phyloP scores from a whole-genome alignment of 2,329 filamentous ascomycete genomes.

The Diplodia sapinea region DNA sequence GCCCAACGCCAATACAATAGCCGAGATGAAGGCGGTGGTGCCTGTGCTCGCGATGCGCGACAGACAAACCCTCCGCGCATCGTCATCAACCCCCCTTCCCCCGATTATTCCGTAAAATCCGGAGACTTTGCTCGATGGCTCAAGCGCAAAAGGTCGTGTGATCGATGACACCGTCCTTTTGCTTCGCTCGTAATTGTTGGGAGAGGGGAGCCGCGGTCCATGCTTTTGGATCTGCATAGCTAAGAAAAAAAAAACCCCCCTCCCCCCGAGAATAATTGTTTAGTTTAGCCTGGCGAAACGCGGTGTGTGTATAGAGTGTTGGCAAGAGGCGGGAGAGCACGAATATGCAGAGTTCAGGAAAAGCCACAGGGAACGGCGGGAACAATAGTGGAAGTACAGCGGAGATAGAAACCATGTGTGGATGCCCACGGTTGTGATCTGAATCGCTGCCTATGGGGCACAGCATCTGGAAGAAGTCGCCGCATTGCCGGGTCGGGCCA shows the following conservation, averaged over 20 bases:
- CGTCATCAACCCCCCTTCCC: background rate
- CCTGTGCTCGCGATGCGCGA: slow-evolving; percentile 12
- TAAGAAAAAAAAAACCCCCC: background rate
- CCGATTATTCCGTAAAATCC: background rate
- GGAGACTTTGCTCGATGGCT: background rate
- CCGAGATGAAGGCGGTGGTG: slow-evolving; percentile 10
- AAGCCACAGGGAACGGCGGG: background rate
- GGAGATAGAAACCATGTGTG: slow-evolving; percentile 12
- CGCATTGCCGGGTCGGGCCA: background rate
- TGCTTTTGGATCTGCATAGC: background rate
- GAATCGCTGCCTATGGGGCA: background rate
- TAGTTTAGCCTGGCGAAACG: background rate
- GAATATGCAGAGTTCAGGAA: background rate
- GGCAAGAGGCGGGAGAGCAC: background rate
- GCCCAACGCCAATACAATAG: slow-evolving; percentile 2
- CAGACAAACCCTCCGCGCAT: background rate
- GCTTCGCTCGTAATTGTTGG: slow-evolving; percentile 14
- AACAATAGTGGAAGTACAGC: background rate
- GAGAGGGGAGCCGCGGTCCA: background rate
- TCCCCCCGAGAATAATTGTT: too few relatives aligned
- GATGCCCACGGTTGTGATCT: slow-evolving; percentile 1
- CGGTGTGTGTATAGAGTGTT: background rate
- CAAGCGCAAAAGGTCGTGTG: slow-evolving; percentile 17
- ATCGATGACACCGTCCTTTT: background rate
- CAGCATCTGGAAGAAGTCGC: background rate